These are phyloP conservation scores for Kockovaella imperatae DNA, from an alignment of 768 basidiomycete genomes.

Conservation along the genomic window DNA sequence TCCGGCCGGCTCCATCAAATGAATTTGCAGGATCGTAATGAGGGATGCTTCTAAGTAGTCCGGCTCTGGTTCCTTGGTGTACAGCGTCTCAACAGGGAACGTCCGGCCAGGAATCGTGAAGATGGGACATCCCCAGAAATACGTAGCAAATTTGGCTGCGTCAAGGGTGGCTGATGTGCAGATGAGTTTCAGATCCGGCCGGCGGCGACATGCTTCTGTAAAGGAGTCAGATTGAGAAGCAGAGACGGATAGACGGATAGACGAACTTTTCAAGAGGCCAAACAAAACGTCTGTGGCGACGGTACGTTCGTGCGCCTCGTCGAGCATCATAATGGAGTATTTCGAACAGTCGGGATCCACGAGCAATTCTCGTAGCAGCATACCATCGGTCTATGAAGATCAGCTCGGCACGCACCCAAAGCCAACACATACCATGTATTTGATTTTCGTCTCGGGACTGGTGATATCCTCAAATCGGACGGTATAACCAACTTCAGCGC, in stretches of 20 bases:
- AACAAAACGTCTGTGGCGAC: slow-evolving; percentile 98
- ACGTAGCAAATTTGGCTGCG: slow-evolving; percentile 98
- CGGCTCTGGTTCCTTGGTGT: slow-evolving; percentile 95
- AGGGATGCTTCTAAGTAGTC: slow-evolving; percentile 97
- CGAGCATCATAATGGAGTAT: slow-evolving; percentile 95
- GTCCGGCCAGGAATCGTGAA: slow-evolving; percentile 99
- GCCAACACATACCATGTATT: slow-evolving; percentile 67
- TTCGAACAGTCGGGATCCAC: slow-evolving; percentile 88
- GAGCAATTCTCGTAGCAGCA: slow-evolving; percentile 93
- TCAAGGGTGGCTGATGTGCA: slow-evolving; percentile 99
- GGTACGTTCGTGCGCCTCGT: slow-evolving; percentile 97
- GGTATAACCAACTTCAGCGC: slow-evolving; percentile 95
- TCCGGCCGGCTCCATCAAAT: slow-evolving; percentile 93
- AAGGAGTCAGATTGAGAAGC: slow-evolving; percentile 12
- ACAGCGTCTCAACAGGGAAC: slow-evolving; percentile 96
- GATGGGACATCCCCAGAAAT: slow-evolving; percentile 97
- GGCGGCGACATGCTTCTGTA: slow-evolving; percentile 84
- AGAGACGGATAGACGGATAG: not conserved
- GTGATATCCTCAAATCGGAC: slow-evolving; percentile 99
- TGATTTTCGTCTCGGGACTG: slow-evolving; percentile 95
- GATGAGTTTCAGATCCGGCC: slow-evolving; percentile 92
- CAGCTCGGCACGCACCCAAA: not conserved
- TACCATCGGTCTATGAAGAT: slow-evolving; percentile 73
- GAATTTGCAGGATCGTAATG: slow-evolving; percentile 99
- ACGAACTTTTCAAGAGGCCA: slow-evolving; percentile 77